Percentiles rank a stretch among this genome's conserved stretches.
Evolutionary conservation across 2,329 filamentous ascomycete species (phyloP).

Genomic region (Echinosphaeria canescens): DNA sequence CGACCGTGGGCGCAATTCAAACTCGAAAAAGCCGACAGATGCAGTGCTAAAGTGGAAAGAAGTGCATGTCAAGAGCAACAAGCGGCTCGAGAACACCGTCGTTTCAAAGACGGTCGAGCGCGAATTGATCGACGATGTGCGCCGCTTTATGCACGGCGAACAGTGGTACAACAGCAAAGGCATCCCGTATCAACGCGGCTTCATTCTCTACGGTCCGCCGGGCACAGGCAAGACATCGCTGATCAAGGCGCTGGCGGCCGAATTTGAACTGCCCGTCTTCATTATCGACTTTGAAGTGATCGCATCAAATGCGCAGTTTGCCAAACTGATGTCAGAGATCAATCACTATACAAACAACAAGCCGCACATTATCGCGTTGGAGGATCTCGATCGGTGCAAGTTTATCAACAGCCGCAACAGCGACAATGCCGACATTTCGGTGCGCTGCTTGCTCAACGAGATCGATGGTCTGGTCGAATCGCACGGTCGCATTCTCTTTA

Average conservation of each 20-base stretch:
- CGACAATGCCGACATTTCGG: constrained; percentile 78
- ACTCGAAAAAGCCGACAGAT: too few species aligned
- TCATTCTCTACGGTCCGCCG: constrained; percentile 73
- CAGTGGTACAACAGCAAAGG: constrained; percentile 90
- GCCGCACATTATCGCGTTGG: constrained; percentile 65
- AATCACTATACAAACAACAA: too few species aligned
- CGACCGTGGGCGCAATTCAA: too few species aligned
- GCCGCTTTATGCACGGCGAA: constrained; percentile 58
- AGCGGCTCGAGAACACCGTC: too few species aligned
- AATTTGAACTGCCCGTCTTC: constrained; percentile 79
- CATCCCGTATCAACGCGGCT: constrained; percentile 79
- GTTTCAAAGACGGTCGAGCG: too few species aligned
- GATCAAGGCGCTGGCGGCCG: constrained; percentile 85
- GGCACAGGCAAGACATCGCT: constrained; percentile 92
- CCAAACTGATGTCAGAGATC: constrained; percentile 68
- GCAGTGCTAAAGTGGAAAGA: too few species aligned
- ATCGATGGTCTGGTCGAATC: constrained; percentile 85
- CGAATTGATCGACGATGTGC: constrained; percentile 64
- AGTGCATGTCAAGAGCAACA: too few species aligned
- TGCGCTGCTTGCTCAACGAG: constrained; percentile 66
- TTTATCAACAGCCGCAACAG: too few species aligned
- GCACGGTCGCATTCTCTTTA: constrained; percentile 81
- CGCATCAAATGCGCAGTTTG: constrained; percentile 75
- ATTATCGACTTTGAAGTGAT: too few species aligned
- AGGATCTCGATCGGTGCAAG: constrained; percentile 86